These are phyloP conservation scores for Davidsoniella eucalypti DNA, from an alignment of 2,329 filamentous ascomycete genomes.

Conservation along the genomic window DNA sequence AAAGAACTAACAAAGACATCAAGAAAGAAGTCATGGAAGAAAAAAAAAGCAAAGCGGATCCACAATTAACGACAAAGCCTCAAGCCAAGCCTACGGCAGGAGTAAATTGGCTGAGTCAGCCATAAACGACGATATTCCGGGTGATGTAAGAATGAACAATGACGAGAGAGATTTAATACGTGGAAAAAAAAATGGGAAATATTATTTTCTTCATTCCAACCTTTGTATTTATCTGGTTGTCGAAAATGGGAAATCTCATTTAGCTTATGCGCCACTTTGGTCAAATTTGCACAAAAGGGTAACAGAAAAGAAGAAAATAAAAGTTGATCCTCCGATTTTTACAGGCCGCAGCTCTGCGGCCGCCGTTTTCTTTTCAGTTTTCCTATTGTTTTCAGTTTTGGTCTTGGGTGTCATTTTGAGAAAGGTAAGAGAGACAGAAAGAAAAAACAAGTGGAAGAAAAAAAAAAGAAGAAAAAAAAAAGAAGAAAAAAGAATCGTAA, in stretches of 20 bases:
- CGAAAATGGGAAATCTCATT: too few relatives aligned
- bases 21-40: not conserved
- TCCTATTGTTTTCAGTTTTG: not conserved
- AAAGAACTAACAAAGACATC: not conserved
- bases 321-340: too few relatives aligned
- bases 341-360: too few relatives aligned
- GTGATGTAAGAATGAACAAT: too few relatives aligned
- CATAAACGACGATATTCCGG: too few relatives aligned
- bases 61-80: too few relatives aligned
- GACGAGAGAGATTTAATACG: too few relatives aligned
- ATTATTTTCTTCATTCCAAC: too few relatives aligned
- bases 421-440: not conserved
- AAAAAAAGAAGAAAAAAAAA: not conserved
- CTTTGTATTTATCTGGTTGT: too few relatives aligned
- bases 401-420: not conserved
- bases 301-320: not conserved
- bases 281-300: not conserved
- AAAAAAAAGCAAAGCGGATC: not conserved
- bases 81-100: not conserved
- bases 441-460: not conserved
- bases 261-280: too few relatives aligned
- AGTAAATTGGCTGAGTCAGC: not conserved
- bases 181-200: too few relatives aligned
- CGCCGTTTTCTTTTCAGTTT: not conserved
- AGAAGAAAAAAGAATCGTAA: not conserved